Base-by-base conservation (phyloP, 179 eudicot species). In the Vitellaria paradoxa region DNA sequence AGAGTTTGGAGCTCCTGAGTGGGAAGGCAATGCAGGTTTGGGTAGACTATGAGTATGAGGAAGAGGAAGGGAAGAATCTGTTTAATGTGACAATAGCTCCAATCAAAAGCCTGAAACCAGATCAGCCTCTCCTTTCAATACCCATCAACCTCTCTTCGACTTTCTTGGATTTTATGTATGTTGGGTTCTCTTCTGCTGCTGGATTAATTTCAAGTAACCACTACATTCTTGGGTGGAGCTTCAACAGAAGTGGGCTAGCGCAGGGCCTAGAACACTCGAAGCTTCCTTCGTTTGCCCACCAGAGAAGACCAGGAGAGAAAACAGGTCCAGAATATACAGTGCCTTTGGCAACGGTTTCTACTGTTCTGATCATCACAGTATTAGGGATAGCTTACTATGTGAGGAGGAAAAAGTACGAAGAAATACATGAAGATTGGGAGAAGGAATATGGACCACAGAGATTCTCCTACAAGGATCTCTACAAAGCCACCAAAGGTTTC, bases 351-450 rank as follows among this genome's bases (percentile, higher is more conserved):
- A 37, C 65, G 47, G 68, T 72, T 9, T 20, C 42, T 15, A 10
- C 47, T 14, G 21, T 26, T 57, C 18, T 74, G 10, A 24, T n/a
- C 23, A 46, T 57, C 15, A 24, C 74, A 15, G 4, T 26, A 9
- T 49, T 63, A 11, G 75, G 63, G 14, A n/a, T 37, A 17, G 14
- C 45, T 57, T 77, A 67, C n/a, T 46, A n/a, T 30, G 20, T 62
- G 55, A 50, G 82, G 70, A 77, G 72, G 77, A 81, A 68, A 20
- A 84, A 80, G 68, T 80, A 57, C 42, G 85, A 74, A 17, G 88
- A 87, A 75, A 73, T 74, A 49, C 71, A 62, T 6, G 90, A 87
- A 70, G 88, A 85, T 15, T 87, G 90, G 90, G 90, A 87, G 45
- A 17, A 9, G 5, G 80, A 83, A 11, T 83, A 79, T 55, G 84